These are phyloP conservation scores for Coniochaeta pulveracea DNA, from an alignment of 2,329 filamentous ascomycete genomes.

Conservation along the genomic window DNA sequence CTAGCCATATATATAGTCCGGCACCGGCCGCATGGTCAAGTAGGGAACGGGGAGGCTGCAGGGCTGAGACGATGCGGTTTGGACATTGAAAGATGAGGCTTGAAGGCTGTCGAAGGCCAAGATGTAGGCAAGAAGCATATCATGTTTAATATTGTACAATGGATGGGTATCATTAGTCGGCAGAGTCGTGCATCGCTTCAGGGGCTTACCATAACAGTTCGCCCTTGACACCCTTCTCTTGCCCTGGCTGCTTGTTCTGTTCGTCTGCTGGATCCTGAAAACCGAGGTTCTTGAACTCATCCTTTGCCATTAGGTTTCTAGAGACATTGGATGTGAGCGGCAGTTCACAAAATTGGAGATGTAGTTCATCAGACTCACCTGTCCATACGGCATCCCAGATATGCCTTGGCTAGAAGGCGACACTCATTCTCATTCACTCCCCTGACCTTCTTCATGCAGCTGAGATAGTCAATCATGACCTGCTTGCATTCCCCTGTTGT, in stretches of 20 bases:
- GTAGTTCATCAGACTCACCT: slow-evolving; percentile 57
- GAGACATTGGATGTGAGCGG: background rate
- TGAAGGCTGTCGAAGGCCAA: too few relatives aligned
- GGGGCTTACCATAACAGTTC: slow-evolving; percentile 21
- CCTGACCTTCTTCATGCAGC: slow-evolving; percentile 72
- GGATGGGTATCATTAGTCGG: too few relatives aligned
- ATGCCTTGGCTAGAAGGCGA: slow-evolving; percentile 74
- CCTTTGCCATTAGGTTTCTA: slow-evolving; percentile 90
- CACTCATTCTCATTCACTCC: slow-evolving; percentile 84
- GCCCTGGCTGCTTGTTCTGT: slow-evolving; percentile 12
- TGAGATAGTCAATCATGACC: slow-evolving; percentile 75
- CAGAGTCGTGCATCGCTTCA: too few relatives aligned
- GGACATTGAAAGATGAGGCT: too few relatives aligned
- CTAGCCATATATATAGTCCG: too few relatives aligned
- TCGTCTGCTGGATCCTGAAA: slow-evolving; percentile 41
- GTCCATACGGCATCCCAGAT: slow-evolving; percentile 90
- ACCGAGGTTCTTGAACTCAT: slow-evolving; percentile 90
- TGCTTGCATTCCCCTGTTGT: slow-evolving; percentile 77
- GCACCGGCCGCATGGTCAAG: too few relatives aligned
- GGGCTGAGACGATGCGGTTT: too few relatives aligned
- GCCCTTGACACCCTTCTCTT: slow-evolving; percentile 19
- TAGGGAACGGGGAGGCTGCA: too few relatives aligned
- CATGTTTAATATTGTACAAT: background rate
- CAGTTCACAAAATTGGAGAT: background rate
- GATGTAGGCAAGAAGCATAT: too few relatives aligned